phyloP scores from a whole-genome alignment of 2,329 filamentous ascomycete species.

The Xylariaceae sp. region DNA sequence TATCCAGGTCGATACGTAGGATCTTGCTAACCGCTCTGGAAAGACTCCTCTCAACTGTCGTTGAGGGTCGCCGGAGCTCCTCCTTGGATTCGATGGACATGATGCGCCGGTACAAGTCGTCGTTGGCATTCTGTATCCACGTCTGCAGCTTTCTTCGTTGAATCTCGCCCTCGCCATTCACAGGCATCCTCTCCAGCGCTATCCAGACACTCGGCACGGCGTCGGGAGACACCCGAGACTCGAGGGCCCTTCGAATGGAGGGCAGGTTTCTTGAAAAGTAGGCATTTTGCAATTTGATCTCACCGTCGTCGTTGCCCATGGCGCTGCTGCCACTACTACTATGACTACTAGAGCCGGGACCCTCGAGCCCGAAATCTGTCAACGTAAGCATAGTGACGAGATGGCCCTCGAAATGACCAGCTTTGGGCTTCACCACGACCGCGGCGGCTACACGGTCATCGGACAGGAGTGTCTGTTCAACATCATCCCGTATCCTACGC shows the following conservation, averaged over 20 bases:
- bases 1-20: constrained; percentile 36
- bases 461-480: constrained; percentile 40
- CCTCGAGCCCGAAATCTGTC: constrained; percentile 28
- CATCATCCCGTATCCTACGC: constrained; percentile 30
- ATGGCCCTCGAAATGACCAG: constrained; percentile 48
- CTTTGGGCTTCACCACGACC: constrained; percentile 44
- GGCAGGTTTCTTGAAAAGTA: constrained; percentile 41
- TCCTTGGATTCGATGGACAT: constrained; percentile 41
- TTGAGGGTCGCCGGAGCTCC: constrained; percentile 34
- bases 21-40: constrained; percentile 39
- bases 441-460: constrained; percentile 40
- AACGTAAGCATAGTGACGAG: constrained; percentile 46
- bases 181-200: constrained; percentile 44
- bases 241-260: constrained; percentile 37
- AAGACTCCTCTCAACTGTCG: constrained; percentile 38
- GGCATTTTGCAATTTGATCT: constrained; percentile 40
- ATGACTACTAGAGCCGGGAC: constrained; percentile 12
- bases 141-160: constrained; percentile 46
- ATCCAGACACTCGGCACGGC: constrained; percentile 47
- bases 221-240: constrained; percentile 36
- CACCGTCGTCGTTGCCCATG: constrained; percentile 23
- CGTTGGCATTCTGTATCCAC: constrained; percentile 52
- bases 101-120: constrained; percentile 44
- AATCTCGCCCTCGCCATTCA: constrained; percentile 38
- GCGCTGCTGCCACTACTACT: not conserved